Evolutionary conservation across 2,329 filamentous ascomycete genomes (phyloP).

Genomic region (Chalaropsis ovoidea): DNA sequence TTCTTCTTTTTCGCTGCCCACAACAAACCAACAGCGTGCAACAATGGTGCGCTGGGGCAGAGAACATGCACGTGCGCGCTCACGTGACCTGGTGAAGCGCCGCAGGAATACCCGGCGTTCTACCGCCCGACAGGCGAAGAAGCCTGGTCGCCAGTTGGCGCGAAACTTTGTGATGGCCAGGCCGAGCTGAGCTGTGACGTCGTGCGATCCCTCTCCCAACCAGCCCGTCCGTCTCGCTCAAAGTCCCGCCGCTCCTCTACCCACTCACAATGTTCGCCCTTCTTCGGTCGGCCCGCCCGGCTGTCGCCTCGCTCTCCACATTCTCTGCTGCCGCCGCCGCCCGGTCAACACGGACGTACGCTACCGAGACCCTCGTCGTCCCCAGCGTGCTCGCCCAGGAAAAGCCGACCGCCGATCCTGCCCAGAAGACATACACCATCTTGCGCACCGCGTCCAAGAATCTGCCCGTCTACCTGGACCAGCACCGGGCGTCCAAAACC

Average conservation of each 20-base stretch:
- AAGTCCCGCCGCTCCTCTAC: background rate
- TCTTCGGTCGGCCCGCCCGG: background rate
- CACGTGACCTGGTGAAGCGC: background rate
- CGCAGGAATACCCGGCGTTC: background rate
- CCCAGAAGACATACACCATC: slow-evolving; percentile 54
- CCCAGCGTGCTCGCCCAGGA: slow-evolving; percentile 24
- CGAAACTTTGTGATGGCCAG: background rate
- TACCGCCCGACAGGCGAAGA: background rate
- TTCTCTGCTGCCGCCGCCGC: slow-evolving; percentile 15
- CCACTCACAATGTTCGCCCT: slow-evolving; percentile 4
- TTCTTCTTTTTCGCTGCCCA: background rate
- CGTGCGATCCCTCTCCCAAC: background rate
- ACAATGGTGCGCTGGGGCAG: background rate
- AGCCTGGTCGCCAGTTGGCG: background rate
- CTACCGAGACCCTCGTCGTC: slow-evolving; percentile 26
- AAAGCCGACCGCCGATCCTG: slow-evolving; percentile 29
- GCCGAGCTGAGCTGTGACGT: background rate
- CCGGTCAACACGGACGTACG: slow-evolving; percentile 24
- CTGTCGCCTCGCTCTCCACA: slow-evolving; percentile 16
- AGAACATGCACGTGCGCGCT: background rate
- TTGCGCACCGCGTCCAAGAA: slow-evolving; percentile 59
- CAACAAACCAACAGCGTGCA: background rate
- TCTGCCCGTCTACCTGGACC: slow-evolving; percentile 64
- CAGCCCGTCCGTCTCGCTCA: background rate
- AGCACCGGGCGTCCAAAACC: slow-evolving; percentile 64